Evolutionary conservation across 352 stramenopile genomes (phyloP), one percentile per base, ranked within the genome.

Genomic region (Globisporangium radiosum): DNA sequence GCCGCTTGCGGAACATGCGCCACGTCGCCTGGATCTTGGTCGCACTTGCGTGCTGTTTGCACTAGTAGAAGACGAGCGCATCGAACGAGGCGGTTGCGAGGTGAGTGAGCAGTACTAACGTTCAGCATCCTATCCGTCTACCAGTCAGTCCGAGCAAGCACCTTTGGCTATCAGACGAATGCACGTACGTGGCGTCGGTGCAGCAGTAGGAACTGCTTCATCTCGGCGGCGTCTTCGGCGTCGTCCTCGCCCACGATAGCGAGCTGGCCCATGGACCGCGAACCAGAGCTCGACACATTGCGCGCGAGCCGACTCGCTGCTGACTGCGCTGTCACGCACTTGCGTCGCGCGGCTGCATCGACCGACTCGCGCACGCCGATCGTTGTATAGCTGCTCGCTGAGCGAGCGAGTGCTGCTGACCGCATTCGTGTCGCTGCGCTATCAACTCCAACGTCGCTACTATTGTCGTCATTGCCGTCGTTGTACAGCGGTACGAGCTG

Each of bases 21-120:
- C 76, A 90, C 1, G 57, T 72, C 7, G 78, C 62, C 53, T 92
- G 82, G 5, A 92, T 67, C 44, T 66, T 72, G 4, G 47, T 39
- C 7, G 74, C 75, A 1, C 72, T 70, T 6, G 61, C 54, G 0
- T 47, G 47, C 47, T 76, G 70, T 15, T 68, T 72, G 37, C 42
- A 54, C 53, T 75, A 36, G 14, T 54, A 11, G 6, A n/a, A 6
- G 38, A 57, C 10, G 39, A 43, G 39, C 7, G 39, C 7, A 43
- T 8, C 5, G n/a, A 51, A 17, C 17, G 48, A 52, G 17, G 17
- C 7, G 17, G 17, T 7, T 33, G 47, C 8, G 47, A 33, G 25
- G 25, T 9, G n/a, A 6, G n/a, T 51, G 15, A 33, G n/a, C n/a
- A 36, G n/a, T 14, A 15, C 7, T 14, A 4, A 10, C 11, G 5